Percentiles rank a stretch among this genome's conserved stretches.
phyloP scores from a whole-genome alignment of 2,329 filamentous ascomycete genomes.

The Phyllosticta capitalensis region DNA sequence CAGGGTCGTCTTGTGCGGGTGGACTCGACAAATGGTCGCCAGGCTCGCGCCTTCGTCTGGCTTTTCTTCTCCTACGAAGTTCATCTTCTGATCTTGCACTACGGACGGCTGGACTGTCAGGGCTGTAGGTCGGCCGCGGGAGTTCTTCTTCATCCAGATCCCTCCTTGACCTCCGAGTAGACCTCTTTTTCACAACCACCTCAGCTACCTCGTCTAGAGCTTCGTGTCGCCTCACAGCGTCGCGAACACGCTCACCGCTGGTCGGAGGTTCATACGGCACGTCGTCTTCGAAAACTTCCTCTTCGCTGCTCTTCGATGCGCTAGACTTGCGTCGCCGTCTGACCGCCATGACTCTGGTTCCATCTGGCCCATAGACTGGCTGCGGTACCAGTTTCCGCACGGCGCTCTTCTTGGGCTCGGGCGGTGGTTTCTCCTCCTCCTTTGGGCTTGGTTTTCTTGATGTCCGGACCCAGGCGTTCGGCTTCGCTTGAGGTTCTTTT shows the following conservation, averaged over 20 bases:
- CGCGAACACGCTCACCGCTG: neutral
- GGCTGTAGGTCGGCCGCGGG: neutral
- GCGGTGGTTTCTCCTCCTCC: constrained; percentile 2
- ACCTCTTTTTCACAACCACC: constrained; percentile 4
- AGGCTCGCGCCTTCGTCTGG: constrained; percentile 7
- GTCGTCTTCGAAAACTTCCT: neutral
- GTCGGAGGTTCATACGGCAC: constrained; percentile 3
- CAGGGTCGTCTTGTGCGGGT: neutral
- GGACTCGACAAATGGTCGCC: neutral
- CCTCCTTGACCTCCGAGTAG: constrained; percentile 7
- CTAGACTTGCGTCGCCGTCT: constrained; percentile 7
- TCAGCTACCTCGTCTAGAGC: neutral
- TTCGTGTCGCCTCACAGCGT: constrained; percentile 3
- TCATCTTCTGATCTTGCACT: constrained; percentile 6
- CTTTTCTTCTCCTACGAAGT: constrained; percentile 19
- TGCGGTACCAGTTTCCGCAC: constrained; percentile 2
- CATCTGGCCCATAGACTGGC: constrained; percentile 6
- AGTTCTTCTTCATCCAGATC: constrained; percentile 1
- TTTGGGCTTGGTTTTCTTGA: constrained; percentile 14
- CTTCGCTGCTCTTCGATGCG: constrained; percentile 3
- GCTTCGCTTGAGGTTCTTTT: constrained; percentile 23
- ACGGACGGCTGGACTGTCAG: neutral
- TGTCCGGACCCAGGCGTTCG: constrained; percentile 31
- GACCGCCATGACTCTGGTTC: constrained; percentile 4
- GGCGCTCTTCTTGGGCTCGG: constrained; percentile 7